These are phyloP conservation scores for Russula sp. DNA, from an alignment of 768 basidiomycete species.

Conservation along the genomic window DNA sequence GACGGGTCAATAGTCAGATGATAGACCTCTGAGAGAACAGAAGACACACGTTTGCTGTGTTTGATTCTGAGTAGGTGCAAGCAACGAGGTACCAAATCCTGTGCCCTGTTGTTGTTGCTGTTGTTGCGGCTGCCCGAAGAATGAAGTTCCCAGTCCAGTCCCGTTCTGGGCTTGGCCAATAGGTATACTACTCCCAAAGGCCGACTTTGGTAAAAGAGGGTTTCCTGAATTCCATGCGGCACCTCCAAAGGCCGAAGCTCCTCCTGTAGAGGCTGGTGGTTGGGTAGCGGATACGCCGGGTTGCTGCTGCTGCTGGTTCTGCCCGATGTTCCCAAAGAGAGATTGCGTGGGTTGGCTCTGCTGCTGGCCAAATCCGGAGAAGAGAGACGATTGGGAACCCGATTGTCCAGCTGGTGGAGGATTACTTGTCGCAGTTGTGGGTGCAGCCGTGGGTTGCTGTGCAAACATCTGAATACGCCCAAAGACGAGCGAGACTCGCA, in stretches of 20 bases:
- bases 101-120: constrained; percentile 18
- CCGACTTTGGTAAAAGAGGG: constrained; percentile 16
- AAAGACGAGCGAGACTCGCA: background rate
- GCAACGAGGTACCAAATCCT: constrained; percentile 9
- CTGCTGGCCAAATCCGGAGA: constrained; percentile 19
- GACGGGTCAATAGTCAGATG: background rate
- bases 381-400: constrained; percentile 15
- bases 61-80: constrained; percentile 25
- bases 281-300: constrained; percentile 3
- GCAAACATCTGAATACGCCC: background rate
- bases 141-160: constrained; percentile 1
- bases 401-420: background rate
- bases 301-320: constrained; percentile 19
- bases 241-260: background rate
- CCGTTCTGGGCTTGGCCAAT: background rate
- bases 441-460: background rate
- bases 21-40: background rate
- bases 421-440: background rate
- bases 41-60: constrained; percentile 23
- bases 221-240: constrained; percentile 14
- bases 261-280: background rate
- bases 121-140: constrained; percentile 18
- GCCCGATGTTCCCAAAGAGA: constrained; percentile 24
- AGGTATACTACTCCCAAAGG: constrained; percentile 6
- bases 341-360: constrained; percentile 26